Evolutionary conservation across 495 filamentous ascomycete species (phyloP).

Genomic region (Tuber melanosporum): DNA sequence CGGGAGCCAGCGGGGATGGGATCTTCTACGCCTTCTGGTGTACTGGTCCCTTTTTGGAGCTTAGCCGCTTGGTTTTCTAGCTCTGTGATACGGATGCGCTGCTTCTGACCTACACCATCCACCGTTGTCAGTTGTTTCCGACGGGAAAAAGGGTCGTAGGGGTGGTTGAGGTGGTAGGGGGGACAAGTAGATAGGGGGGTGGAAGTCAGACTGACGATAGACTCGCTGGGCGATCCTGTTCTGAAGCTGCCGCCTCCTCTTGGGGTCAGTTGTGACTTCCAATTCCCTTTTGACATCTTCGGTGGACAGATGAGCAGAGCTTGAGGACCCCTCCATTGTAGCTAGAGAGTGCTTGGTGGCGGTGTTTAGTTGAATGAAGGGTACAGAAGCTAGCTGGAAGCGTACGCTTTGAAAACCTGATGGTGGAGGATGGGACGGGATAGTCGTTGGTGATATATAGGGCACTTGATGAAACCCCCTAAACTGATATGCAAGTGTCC

Average conservation of each 20-base stretch:
- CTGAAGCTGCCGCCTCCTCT: slow-evolving; percentile 33
- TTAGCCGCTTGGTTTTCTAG: slow-evolving; percentile 21
- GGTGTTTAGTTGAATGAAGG: neutral
- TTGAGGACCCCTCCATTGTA: neutral
- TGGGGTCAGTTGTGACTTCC: slow-evolving; percentile 18
- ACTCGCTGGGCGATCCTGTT: slow-evolving; percentile 39
- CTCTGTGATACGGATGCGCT: slow-evolving; percentile 21
- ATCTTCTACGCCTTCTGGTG: neutral
- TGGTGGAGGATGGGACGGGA: neutral
- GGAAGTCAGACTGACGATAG: slow-evolving; percentile 28
- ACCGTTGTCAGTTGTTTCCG: slow-evolving; percentile 1
- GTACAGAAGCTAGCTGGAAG: neutral
- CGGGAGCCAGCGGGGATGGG: neutral
- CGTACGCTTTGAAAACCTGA: neutral
- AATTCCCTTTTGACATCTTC: slow-evolving; percentile 28
- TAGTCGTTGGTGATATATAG: neutral
- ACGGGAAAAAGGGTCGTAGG: neutral
- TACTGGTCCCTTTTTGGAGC: neutral
- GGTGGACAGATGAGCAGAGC: slow-evolving; percentile 13
- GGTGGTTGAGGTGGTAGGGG: slow-evolving; percentile 6
- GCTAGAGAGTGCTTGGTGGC: neutral
- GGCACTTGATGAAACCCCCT: neutral
- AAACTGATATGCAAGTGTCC: neutral
- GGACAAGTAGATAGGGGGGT: neutral
- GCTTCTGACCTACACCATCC: slow-evolving; percentile 26